Conservation (phyloP, 2,329 filamentous ascomycete genomes). For the Fulvia fulva region DNA sequence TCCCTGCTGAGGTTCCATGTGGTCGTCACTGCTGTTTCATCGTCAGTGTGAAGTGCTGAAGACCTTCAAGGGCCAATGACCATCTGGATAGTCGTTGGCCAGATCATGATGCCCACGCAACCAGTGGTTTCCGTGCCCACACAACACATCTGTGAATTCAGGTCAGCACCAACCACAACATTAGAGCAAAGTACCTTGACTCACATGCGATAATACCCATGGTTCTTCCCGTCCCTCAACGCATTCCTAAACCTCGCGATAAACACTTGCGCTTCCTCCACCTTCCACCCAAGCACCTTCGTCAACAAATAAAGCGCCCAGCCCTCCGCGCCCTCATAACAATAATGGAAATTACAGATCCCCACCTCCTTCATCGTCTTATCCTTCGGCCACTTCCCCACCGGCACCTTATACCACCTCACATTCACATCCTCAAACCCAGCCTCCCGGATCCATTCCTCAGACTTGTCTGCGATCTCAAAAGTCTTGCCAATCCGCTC, state of each 20-base stretch:
- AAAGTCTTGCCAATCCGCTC: slow-evolving; percentile 8
- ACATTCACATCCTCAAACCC: slow-evolving; percentile 33
- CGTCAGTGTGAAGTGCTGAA: too few species aligned
- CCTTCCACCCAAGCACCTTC: slow-evolving; percentile 2
- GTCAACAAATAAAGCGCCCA: slow-evolving; percentile 5
- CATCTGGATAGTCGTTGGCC: too few species aligned
- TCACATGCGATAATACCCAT: slow-evolving; percentile 3
- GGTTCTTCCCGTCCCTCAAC: slow-evolving; percentile 1
- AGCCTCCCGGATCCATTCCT: slow-evolving; percentile 2
- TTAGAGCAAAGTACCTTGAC: not conserved
- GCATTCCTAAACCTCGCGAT: slow-evolving; percentile 3
- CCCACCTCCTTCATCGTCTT: slow-evolving; percentile 1
- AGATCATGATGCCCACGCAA: not conserved
- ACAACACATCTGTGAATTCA: not conserved
- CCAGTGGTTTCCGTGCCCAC: not conserved
- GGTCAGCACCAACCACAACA: not conserved
- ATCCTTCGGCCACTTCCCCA: slow-evolving; percentile 4
- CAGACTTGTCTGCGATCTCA: not conserved
- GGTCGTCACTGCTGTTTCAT: too few species aligned
- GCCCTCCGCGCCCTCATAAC: slow-evolving; percentile 21
- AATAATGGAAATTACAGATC: slow-evolving; percentile 6
- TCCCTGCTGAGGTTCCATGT: too few species aligned
- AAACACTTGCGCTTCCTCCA: not conserved
- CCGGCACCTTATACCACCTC: slow-evolving; percentile 27
- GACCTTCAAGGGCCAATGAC: too few species aligned